Conservation (phyloP, 1,284 basidiomycete species). For the Rhodotorula sp. region DNA sequence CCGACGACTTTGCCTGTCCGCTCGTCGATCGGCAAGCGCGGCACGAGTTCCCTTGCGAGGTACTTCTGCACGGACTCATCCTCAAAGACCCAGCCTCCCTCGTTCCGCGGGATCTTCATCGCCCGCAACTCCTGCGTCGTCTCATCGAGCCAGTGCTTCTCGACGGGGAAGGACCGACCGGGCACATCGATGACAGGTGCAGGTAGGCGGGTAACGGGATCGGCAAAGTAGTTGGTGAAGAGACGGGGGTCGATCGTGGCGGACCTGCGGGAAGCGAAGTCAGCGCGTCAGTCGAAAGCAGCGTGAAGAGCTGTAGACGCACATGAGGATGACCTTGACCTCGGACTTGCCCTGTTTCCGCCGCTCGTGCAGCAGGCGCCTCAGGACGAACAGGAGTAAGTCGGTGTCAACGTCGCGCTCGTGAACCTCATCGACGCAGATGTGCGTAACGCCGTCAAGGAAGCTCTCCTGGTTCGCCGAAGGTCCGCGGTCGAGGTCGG, state of each 20-base stretch:
- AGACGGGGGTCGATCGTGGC: conserved; percentile 89
- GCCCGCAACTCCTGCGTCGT: conserved; percentile 60
- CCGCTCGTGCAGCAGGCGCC: conserved; percentile 76
- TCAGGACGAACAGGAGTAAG: conserved; percentile 83
- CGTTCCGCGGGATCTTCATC: conserved; percentile 45
- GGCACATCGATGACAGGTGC: conserved; percentile 80
- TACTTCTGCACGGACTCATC: conserved; percentile 78
- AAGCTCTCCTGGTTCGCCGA: conserved; percentile 52
- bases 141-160: conserved; percentile 78
- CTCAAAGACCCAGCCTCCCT: conserved; percentile 66
- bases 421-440: conserved; percentile 94
- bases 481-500: conserved; percentile 57
- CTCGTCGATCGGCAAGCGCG: conserved; percentile 36
- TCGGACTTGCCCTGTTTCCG: conserved; percentile 66
- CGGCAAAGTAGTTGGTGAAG: conserved; percentile 83
- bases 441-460: conserved; percentile 83
- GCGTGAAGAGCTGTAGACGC: conserved; percentile 1
- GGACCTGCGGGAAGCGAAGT: conserved; percentile 53
- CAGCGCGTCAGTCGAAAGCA: neutral
- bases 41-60: conserved; percentile 68
- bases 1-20: conserved; percentile 39
- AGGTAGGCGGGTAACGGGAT: conserved; percentile 59
- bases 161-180: conserved; percentile 80
- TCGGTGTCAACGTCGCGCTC: conserved; percentile 95
- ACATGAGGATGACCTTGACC: conserved; percentile 86